These are phyloP conservation scores for Trametes cubensis DNA, from an alignment of 768 basidiomycete species.

Conservation along the genomic window DNA sequence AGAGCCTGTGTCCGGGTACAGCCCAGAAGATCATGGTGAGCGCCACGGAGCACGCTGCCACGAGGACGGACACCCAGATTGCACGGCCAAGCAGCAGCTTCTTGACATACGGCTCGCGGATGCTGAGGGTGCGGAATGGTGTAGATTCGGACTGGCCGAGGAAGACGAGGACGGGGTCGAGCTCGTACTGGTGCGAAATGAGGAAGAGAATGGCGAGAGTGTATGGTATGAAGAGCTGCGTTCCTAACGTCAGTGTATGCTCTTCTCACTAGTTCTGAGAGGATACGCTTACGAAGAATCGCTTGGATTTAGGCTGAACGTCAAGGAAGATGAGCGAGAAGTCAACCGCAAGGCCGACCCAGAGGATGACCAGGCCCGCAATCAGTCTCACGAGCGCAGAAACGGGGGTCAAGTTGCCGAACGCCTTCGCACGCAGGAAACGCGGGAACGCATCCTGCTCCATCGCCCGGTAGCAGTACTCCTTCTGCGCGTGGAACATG, in stretches of 20 bases:
- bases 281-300: conserved; percentile 83
- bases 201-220: conserved; percentile 87
- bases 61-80: conserved; percentile 85
- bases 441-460: conserved; percentile 94
- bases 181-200: conserved; percentile 94
- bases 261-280: conserved; percentile 6
- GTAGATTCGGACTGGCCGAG: conserved; percentile 94
- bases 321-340: conserved; percentile 95
- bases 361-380: conserved; percentile 80
- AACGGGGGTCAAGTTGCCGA: conserved; percentile 93
- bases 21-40: conserved; percentile 94
- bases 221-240: conserved; percentile 93
- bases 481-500: conserved; percentile 96
- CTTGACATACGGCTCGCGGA: conserved; percentile 92
- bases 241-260: conserved; percentile 6
- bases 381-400: conserved; percentile 86
- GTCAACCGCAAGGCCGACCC: conserved; percentile 91
- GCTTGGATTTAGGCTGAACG: conserved; percentile 86
- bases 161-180: conserved; percentile 95
- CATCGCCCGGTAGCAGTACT: conserved; percentile 95
- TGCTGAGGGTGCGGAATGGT: conserved; percentile 90
- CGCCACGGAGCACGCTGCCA: conserved; percentile 73
- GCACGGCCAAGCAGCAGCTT: conserved; percentile 89
- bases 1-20: conserved; percentile 92
- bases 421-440: conserved; percentile 96